Evolutionary conservation across 2,329 filamentous ascomycete genomes (phyloP).

Genomic region (Alternaria burnsii): DNA sequence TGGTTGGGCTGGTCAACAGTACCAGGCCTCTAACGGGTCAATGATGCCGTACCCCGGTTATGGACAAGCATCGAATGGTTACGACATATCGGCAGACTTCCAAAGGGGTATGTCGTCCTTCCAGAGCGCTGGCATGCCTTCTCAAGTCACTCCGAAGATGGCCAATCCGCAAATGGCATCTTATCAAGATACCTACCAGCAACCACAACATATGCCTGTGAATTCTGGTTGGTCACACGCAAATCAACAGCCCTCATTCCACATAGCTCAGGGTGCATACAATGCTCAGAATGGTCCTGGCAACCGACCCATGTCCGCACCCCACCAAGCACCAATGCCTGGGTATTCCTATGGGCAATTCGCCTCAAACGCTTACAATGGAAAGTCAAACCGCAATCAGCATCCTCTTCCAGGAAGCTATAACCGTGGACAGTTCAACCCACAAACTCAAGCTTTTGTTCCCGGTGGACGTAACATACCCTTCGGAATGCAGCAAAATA

Average conservation of each 20-base stretch:
- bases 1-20: conserved; percentile 46
- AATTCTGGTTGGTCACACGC: conserved; percentile 46
- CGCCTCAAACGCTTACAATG: conserved; percentile 67
- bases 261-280: conserved; percentile 37
- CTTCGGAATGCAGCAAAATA: conserved; percentile 45
- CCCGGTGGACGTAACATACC: conserved; percentile 63
- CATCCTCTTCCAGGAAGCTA: conserved; percentile 87
- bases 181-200: conserved; percentile 46
- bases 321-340: conserved; percentile 48
- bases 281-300: conserved; percentile 31
- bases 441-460: conserved; percentile 91
- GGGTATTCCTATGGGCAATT: conserved; percentile 82
- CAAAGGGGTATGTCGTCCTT: conserved; percentile 58
- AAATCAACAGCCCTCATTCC: conserved; percentile 41
- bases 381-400: conserved; percentile 74
- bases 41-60: conserved; percentile 41
- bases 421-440: conserved; percentile 88
- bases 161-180: conserved; percentile 45
- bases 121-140: conserved; percentile 47
- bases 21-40: conserved; percentile 34
- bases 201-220: conserved; percentile 39
- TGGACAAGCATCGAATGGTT: conserved; percentile 46
- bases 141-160: conserved; percentile 52
- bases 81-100: conserved; percentile 57
- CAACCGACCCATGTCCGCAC: conserved; percentile 50